Evolutionary conservation across 2,329 filamentous ascomycete species (phyloP), one percentile per base, ranked within the genome.

Genomic region (Capronia coronata): DNA sequence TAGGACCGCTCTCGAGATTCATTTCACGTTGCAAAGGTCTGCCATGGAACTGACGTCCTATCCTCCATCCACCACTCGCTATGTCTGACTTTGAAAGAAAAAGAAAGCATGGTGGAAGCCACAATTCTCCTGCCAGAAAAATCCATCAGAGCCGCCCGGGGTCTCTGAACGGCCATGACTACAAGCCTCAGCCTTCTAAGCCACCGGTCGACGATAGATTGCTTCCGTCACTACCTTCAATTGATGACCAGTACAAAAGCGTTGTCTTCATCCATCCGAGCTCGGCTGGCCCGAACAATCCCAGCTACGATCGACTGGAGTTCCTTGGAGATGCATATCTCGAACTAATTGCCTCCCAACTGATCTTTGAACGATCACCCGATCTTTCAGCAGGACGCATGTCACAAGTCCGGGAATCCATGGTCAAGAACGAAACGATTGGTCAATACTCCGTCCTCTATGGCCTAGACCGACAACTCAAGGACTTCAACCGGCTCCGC

Each of bases 241-340:
- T 61, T 34, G 16, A 45, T 8, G 42, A 54, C 1, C 29, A 57
- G 27, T 56, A 46, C 22, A 41, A 37, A 30, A 29, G 49, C 1
- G n/a, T 41, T n/a, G 57, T 59, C 37, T 59, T 59, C 46, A 61
- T 55, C 13, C 59, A 61, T 35, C 41, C 34, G 13, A 54, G 47
- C 34, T 29, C 48, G 10, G 47, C 49, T 9, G 11, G 42, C 19
- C 23, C 54, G 23, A 19, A 19, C 3, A 21, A 22, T 13, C 19
- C 32, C 23, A 77, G 73, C 61, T 96, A 96, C 66, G 90, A 96
- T 62, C 79, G 80, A 14, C 78, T 96, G 5, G 91, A 97, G 67
- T 89, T 91, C 70, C 75, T 95, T 6, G 91, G 91, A 5, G 91
- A 97, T 64, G 84, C 87, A 16, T 91, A 91, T 60, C 73, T 94